phyloP scores from a whole-genome alignment of 106 monocot species.

The Platanthera zijinensis region DNA sequence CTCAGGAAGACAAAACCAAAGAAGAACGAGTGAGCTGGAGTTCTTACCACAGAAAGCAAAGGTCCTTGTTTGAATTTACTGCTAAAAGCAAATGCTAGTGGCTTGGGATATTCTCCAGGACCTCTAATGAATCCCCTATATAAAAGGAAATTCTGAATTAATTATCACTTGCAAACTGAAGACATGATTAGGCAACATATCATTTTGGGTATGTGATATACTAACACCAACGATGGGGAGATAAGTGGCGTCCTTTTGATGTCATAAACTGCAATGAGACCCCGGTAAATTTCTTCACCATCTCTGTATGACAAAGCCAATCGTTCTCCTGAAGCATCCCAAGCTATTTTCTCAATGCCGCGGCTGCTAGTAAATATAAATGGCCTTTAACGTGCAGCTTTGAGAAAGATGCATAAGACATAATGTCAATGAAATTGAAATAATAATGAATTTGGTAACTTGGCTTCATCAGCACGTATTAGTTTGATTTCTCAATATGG shows the following conservation, averaged over 20 bases:
- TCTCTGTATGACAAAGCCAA: conserved; percentile 78
- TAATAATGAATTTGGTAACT: not conserved
- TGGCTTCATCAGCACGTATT: not conserved
- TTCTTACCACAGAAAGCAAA: conserved; percentile 80
- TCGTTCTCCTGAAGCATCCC: conserved; percentile 87
- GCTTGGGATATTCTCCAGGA: conserved; percentile 74
- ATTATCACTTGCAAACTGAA: not conserved
- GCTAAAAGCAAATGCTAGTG: conserved; percentile 81
- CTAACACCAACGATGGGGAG: conserved; percentile 83
- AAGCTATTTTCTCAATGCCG: conserved; percentile 83
- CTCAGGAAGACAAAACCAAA: not conserved
- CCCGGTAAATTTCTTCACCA: conserved; percentile 60
- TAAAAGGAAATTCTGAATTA: not conserved
- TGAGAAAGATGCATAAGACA: not conserved
- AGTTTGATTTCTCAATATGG: not conserved
- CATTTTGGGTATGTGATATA: conserved; percentile 2
- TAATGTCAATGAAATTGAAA: not conserved
- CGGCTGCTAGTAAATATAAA: conserved; percentile 24
- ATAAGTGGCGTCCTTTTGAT: conserved; percentile 64
- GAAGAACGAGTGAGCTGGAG: not conserved
- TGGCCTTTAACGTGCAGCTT: not conserved
- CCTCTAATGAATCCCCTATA: conserved; percentile 91
- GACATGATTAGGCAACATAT: not conserved
- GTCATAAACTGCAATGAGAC: conserved; percentile 92
- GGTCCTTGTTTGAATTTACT: conserved; percentile 87